Evolutionary conservation across 768 basidiomycete genomes (phyloP).

Genomic region (Kwoniella sp.): DNA sequence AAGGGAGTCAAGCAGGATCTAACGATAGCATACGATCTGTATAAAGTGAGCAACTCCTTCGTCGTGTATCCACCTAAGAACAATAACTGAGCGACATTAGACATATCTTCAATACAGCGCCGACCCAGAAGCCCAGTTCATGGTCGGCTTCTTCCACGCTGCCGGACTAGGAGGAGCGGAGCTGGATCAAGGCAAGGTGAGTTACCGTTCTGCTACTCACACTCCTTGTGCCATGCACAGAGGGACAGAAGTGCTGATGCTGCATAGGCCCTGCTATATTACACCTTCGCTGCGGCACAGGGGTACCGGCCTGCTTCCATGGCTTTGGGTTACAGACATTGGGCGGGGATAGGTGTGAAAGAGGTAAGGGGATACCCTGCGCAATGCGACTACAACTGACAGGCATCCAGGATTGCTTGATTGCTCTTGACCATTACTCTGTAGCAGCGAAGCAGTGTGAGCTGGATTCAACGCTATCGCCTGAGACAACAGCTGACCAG

Average conservation of each 20-base stretch:
- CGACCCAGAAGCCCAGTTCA: conserved; percentile 79
- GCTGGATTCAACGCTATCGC: conserved; percentile 15
- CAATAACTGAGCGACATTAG: neutral
- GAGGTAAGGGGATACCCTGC: conserved; percentile 52
- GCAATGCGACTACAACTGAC: conserved; percentile 5
- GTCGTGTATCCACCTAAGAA: conserved; percentile 51
- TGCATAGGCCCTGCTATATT: conserved; percentile 78
- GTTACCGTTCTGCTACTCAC: conserved; percentile 8
- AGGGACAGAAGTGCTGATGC: too few relatives aligned
- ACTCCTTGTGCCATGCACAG: too few relatives aligned
- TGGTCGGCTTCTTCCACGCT: conserved; percentile 81
- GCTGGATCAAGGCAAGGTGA: conserved; percentile 52
- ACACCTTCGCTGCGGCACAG: conserved; percentile 87
- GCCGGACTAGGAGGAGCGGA: conserved; percentile 60
- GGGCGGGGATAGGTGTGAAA: conserved; percentile 87
- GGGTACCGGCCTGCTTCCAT: conserved; percentile 84
- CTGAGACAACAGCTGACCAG: neutral
- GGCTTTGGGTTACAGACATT: conserved; percentile 88
- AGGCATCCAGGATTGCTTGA: conserved; percentile 59
- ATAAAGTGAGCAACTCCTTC: conserved; percentile 44
- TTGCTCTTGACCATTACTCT: conserved; percentile 84
- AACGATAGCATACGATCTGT: conserved; percentile 17
- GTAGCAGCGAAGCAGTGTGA: conserved; percentile 77
- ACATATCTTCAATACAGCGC: conserved; percentile 55
- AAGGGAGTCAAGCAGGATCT: conserved; percentile 42